Conservation (phyloP, 2,329 filamentous ascomycete species). For the Myriosclerotinia curreyana region DNA sequence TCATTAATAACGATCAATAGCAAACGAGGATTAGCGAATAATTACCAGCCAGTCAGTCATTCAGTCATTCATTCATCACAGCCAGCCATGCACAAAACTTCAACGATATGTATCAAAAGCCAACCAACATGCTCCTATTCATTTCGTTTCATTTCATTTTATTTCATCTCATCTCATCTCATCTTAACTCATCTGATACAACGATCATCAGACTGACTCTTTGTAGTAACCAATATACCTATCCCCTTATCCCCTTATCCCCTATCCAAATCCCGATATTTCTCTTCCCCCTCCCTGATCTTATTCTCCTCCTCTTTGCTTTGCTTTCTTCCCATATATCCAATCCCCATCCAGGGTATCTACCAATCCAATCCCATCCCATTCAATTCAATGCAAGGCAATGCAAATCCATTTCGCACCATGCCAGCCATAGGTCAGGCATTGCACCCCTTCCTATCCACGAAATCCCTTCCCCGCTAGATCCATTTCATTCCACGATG, state of each 20-base stretch:
- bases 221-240: neutral
- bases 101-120: no score
- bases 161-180: neutral
- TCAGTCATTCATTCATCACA: no score
- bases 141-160: no score
- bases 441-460: neutral
- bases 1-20: no score
- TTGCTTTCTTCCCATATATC: neutral
- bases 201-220: no score
- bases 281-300: no score
- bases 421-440: neutral
- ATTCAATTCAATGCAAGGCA: neutral
- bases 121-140: no score
- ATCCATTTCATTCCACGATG: neutral
- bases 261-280: no score
- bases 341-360: slow-evolving; percentile 1
- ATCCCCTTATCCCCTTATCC: neutral
- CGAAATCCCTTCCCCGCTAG: neutral
- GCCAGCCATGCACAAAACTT: no score
- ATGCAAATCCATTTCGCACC: neutral
- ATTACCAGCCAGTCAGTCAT: no score
- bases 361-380: neutral
- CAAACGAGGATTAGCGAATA: no score
- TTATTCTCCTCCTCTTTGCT: neutral
- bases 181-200: neutral